phyloP scores from a whole-genome alignment of 495 filamentous ascomycete genomes.

The Daldinia grandis region DNA sequence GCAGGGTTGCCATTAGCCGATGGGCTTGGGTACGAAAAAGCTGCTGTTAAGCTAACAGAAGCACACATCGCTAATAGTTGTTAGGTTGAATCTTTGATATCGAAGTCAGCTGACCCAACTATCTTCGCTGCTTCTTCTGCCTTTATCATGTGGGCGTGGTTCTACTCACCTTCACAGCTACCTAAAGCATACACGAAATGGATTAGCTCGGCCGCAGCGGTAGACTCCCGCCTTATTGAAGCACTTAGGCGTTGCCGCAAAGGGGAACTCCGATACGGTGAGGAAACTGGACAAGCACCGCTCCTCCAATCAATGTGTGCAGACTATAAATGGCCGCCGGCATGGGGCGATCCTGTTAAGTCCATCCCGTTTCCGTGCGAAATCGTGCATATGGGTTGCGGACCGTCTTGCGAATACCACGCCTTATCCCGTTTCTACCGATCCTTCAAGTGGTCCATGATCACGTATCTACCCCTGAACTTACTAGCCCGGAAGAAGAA shows the following conservation, averaged over 20 bases:
- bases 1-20: constrained; percentile 48
- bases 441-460: constrained; percentile 78
- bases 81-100: constrained; percentile 58
- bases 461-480: constrained; percentile 83
- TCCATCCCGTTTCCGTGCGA: constrained; percentile 85
- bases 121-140: constrained; percentile 79
- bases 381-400: constrained; percentile 84
- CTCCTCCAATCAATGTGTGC: constrained; percentile 78
- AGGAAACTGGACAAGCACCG: constrained; percentile 76
- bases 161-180: constrained; percentile 74
- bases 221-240: constrained; percentile 80
- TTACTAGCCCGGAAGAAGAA: constrained; percentile 67
- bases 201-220: constrained; percentile 80
- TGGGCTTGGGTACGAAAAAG: constrained; percentile 56
- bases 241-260: constrained; percentile 72
- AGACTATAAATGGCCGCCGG: constrained; percentile 72
- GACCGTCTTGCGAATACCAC: constrained; percentile 80
- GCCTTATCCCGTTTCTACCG: constrained; percentile 73
- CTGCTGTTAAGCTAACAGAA: neutral
- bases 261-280: constrained; percentile 75
- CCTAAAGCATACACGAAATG: constrained; percentile 84
- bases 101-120: constrained; percentile 68
- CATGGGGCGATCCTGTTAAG: constrained; percentile 79
- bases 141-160: constrained; percentile 93
- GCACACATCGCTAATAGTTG: constrained; percentile 20